Base-by-base conservation (phyloP, 805 yeast species). In the Metschnikowia lunata region DNA sequence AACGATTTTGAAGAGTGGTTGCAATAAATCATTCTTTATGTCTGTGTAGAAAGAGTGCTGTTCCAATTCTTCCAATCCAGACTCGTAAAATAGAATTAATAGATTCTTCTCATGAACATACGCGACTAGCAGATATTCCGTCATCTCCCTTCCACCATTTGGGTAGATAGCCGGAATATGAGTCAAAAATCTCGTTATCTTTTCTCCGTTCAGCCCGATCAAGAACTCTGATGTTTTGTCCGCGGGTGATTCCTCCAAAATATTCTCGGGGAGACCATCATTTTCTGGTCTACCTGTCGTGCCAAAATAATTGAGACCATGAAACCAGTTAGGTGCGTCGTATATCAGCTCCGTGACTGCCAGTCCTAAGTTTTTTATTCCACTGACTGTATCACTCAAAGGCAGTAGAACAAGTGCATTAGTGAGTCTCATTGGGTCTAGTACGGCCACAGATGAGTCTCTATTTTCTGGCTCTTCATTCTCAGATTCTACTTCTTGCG, bases 371-470 rank as follows among this genome's bases (percentile, higher is more conserved):
- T 50, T 56, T 43, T 55, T 57, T 55, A 69, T 58, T 11, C 67
- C 66, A 37, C 56, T 63, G 35, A 70, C 60, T 1, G 75, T 68
- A 34, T 55, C 59, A 37, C 56, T 63, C 6, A 71, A 36, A 1
- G 75, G 75, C 64, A 58, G 66, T 8, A 69, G 58, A 6, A 70
- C 67, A 28, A 67, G 55, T 42, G 60, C 61, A 46, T 64, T 67
- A 11, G 73, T 64, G 12, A 69, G 49, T 40, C 55, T 63, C 6
- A 64, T 46, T 0, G 73, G 73, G 38, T 65, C 56, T n/a, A 67
- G 51, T 39, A 61, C 44, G 8, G 61, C 66, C 26, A 63, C 47
- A 6, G 68, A 64, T 1, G 57, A 47, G 6, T 52, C 37, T 2
- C 55, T 43, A 30, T 32, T 34, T 41, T 42, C 42, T 23, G 39